Evolutionary conservation across 441 rosid genomes (phyloP), one percentile per base, ranked within the genome.

Genomic region (Erodium moschatum): DNA sequence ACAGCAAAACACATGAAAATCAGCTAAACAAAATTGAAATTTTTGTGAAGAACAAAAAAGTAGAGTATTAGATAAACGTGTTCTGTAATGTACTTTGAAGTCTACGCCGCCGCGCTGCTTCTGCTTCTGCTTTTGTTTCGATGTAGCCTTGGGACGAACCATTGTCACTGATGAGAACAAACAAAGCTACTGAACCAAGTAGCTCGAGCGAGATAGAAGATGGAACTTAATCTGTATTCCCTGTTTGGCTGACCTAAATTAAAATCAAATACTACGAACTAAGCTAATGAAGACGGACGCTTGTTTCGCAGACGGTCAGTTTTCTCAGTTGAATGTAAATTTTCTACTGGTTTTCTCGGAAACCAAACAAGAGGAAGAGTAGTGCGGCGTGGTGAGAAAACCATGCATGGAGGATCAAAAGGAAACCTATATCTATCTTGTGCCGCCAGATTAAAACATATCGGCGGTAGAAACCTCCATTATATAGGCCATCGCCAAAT

Each of bases 61-160:
- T 9, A 62, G 19, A 5, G 38, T 0, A 6, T 52, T 1, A 16
- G 19, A 21, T 21, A 15, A 15, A 2, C 31, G 46, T 20, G 35
- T 7, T 18, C 16, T 10, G 4, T 2, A 42, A 4, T 33, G 18
- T 64, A 70, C 73, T 27, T 70, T 70, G 73, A 70, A 70, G 61
- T 70, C 73, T 19, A 70, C 65, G 40, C 73, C 68, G 46, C 58
- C 68, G 46, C 58, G 54, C 61, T 64, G 65, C 62, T 70, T 20
- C 68, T 64, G 67, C 68, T 70, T 70, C 63, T 38, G 42, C 9
- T 38, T 38, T 10, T 38, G 42, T 10, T 70, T 70, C 13, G 73
- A 70, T 8, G 1, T 13, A 64, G 64, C 68, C 73, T 64, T 70
- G 1, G 73, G 5, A n/a, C 73, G 73, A 35, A 70, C 73, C 73